Evolutionary conservation across 2,329 filamentous ascomycete species (phyloP).

Genomic region (Talaromyces pinophilus): DNA sequence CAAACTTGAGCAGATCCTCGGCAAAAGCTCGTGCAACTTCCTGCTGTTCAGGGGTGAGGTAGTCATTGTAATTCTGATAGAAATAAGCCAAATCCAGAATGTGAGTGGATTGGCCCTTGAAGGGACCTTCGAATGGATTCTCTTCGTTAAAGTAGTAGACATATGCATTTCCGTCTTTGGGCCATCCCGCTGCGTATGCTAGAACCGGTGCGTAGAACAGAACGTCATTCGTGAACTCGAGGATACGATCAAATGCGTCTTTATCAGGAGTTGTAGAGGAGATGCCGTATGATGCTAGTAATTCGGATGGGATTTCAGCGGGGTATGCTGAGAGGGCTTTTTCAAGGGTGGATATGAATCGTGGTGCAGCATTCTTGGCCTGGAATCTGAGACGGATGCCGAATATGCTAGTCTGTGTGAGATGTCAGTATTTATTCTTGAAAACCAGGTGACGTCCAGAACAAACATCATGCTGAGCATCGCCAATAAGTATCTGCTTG

Average conservation of each 20-base stretch:
- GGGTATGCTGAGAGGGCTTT: constrained; percentile 29
- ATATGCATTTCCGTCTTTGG: constrained; percentile 33
- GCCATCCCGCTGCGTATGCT: constrained; percentile 44
- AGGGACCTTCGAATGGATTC: constrained; percentile 51
- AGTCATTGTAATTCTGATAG: constrained; percentile 51
- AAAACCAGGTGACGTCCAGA: no score
- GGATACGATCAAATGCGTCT: constrained; percentile 45
- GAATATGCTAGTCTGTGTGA: constrained; percentile 32
- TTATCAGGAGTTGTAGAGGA: constrained; percentile 39
- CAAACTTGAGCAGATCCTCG: constrained; percentile 43
- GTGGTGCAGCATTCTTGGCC: constrained; percentile 29
- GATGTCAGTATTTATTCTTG: neutral
- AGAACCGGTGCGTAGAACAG: constrained; percentile 49
- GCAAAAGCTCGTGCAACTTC: constrained; percentile 38
- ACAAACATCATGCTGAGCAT: constrained; percentile 51
- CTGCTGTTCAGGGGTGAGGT: constrained; percentile 36
- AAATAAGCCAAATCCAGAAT: constrained; percentile 51
- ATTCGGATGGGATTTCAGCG: constrained; percentile 27
- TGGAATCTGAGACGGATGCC: constrained; percentile 33
- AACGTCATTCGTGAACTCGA: constrained; percentile 51
- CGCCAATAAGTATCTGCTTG: constrained; percentile 50
- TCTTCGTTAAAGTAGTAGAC: constrained; percentile 52
- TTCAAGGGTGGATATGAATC: constrained; percentile 29
- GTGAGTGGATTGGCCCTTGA: constrained; percentile 44
- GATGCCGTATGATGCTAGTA: constrained; percentile 47